Percentiles rank a stretch among this genome's conserved stretches.
Conservation (phyloP, 1,284 basidiomycete species). For the Schizopora paradoxa region DNA sequence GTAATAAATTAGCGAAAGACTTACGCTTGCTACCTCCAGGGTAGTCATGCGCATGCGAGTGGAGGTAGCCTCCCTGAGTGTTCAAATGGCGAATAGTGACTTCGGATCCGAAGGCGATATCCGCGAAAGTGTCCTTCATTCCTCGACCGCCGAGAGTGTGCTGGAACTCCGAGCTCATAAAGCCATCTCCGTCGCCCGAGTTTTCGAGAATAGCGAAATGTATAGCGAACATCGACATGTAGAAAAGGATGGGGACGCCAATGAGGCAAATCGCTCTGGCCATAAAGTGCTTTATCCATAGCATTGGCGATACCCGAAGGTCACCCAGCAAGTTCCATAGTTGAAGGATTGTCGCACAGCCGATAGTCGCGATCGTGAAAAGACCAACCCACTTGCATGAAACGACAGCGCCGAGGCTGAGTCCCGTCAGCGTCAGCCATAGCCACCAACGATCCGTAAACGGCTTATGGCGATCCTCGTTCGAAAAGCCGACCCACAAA, state of each 20-base stretch:
- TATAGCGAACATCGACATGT: slow-evolving; percentile 93
- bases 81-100: slow-evolving; percentile 87
- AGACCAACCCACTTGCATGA: slow-evolving; percentile 99
- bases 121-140: slow-evolving; percentile 93
- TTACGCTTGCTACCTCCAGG: slow-evolving; percentile 81
- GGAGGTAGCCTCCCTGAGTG: slow-evolving; percentile 96
- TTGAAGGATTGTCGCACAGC: slow-evolving; percentile 79
- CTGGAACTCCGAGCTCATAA: slow-evolving; percentile 99
- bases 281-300: slow-evolving; percentile 81
- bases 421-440: slow-evolving; percentile 85
- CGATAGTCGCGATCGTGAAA: slow-evolving; percentile 97
- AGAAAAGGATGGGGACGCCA: slow-evolving; percentile 78
- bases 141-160: slow-evolving; percentile 89
- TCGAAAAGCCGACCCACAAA: slow-evolving; percentile 87
- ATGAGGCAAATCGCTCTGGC: slow-evolving; percentile 90
- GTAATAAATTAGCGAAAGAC: slow-evolving; percentile 24
- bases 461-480: slow-evolving; percentile 78
- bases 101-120: slow-evolving; percentile 82
- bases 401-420: slow-evolving; percentile 86
- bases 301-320: slow-evolving; percentile 66
- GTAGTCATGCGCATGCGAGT: slow-evolving; percentile 90
- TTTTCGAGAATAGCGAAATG: slow-evolving; percentile 88
- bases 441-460: slow-evolving; percentile 91
- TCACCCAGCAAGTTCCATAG: slow-evolving; percentile 93
- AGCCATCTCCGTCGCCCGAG: slow-evolving; percentile 95